Evolutionary conservation across 768 basidiomycete species (phyloP), one percentile per base, ranked within the genome.

Genomic region (Mycena venus): DNA sequence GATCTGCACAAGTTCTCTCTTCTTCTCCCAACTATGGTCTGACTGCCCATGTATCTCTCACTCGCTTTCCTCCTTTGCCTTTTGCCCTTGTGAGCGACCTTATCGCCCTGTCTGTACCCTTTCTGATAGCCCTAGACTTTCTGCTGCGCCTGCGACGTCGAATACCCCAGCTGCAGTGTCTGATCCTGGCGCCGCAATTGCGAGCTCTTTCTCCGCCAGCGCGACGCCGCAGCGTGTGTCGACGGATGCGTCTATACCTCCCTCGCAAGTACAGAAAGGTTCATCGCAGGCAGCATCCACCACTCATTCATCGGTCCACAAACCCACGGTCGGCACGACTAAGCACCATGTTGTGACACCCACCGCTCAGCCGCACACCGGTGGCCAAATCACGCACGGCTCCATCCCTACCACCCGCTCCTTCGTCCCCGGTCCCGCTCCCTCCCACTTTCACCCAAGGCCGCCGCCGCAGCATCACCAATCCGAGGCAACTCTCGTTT

Each of bases 381-480:
- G 12, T 10, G 51, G 40, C 23, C 70, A 63, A 36, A 27, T 44
- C 27, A 44, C 51, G 2, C 3, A n/a, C 10, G 40, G 53, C 23
- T 34, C 62, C n/a, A 1, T 9, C 27, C 25, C 58, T 4, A 3
- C 32, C 2, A 58, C 29, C 15, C 53, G 6, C 42, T 15, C 42
- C 11, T 6, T n/a, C 51, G 21, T 29, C 29, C 65, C 61, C 70
- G 64, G 44, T 19, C 73, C 76, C 65, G 25, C 74, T 58, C 63
- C 67, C 1, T 62, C 69, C 23, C 58, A 40, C 32, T 44, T 68
- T 60, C 63, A 58, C 27, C 55, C 63, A 59, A 47, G n/a, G 81
- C 84, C 38, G 83, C 86, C 40, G 83, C 86, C 40, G 75, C 80
- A 62, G 86, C 68, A 61, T 8, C n/a, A 19, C 38, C 31, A 32